Conservation (phyloP, 768 basidiomycete species). For the Gymnopilus junonius region DNA sequence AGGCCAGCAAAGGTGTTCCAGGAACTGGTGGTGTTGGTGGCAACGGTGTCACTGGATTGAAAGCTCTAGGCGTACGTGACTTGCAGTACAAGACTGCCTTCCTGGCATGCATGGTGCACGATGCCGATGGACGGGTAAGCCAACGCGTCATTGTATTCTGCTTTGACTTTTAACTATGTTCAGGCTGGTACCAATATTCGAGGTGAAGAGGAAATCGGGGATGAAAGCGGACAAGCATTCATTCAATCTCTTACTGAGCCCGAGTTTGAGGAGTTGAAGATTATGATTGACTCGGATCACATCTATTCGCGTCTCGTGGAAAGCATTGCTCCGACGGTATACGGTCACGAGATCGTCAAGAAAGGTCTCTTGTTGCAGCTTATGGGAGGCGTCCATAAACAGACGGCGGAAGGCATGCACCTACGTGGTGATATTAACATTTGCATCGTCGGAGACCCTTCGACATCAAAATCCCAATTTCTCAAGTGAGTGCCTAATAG, state of each 20-base stretch:
- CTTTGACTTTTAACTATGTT: conserved; percentile 3
- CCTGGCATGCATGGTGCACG: conserved; percentile 96
- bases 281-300: conserved; percentile 93
- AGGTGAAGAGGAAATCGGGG: conserved; percentile 83
- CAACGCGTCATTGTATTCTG: not conserved
- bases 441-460: conserved; percentile 96
- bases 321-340: conserved; percentile 97
- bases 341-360: conserved; percentile 99
- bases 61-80: conserved; percentile 93
- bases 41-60: conserved; percentile 91
- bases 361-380: conserved; percentile 95
- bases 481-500: conserved; percentile 72
- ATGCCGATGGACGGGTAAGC: conserved; percentile 86
- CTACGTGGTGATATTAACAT: conserved; percentile 99
- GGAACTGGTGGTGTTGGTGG: conserved; percentile 69
- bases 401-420: conserved; percentile 95
- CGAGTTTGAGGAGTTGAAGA: conserved; percentile 92
- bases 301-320: conserved; percentile 94
- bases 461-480: conserved; percentile 98
- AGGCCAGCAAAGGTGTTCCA: conserved; percentile 69
- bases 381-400: conserved; percentile 99
- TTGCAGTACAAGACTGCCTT: conserved; percentile 99
- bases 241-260: conserved; percentile 88
- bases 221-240: conserved; percentile 82
- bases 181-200: conserved; percentile 88